Conservation (phyloP, 1,284 basidiomycete genomes). For the Leccinum variabile region DNA sequence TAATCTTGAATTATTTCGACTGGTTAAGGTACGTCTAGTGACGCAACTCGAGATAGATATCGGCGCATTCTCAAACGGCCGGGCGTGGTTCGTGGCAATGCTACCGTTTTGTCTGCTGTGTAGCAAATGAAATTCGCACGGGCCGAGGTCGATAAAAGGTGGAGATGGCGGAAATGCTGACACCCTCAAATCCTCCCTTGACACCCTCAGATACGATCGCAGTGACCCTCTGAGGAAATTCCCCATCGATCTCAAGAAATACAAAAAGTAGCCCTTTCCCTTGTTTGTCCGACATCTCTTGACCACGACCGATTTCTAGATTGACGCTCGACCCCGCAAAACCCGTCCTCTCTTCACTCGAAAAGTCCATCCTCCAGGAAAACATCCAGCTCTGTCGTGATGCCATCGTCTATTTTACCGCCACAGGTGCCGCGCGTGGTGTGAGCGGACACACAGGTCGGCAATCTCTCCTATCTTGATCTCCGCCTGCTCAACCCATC, state of each 20-base stretch:
- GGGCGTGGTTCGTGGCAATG: neutral
- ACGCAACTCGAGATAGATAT: neutral
- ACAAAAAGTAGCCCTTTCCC: slow-evolving; percentile 57
- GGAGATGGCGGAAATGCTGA: neutral
- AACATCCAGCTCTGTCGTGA: slow-evolving; percentile 82
- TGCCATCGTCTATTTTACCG: slow-evolving; percentile 80
- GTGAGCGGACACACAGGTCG: slow-evolving; percentile 81
- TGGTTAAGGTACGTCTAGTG: slow-evolving; percentile 3
- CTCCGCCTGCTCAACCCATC: slow-evolving; percentile 9
- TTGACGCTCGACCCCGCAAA: slow-evolving; percentile 69
- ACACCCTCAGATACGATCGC: slow-evolving; percentile 8
- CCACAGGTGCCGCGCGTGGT: slow-evolving; percentile 76
- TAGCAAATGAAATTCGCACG: slow-evolving; percentile 28
- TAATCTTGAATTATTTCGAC: neutral
- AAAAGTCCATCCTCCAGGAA: slow-evolving; percentile 56
- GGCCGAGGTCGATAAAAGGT: slow-evolving; percentile 20
- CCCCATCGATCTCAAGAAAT: slow-evolving; percentile 74
- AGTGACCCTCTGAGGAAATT: slow-evolving; percentile 45
- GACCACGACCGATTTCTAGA: slow-evolving; percentile 38
- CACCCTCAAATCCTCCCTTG: neutral
- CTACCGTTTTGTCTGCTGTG: neutral
- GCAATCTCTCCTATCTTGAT: slow-evolving; percentile 8
- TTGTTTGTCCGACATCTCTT: neutral
- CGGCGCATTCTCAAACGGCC: neutral
- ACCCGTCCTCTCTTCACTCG: slow-evolving; percentile 56